phyloP scores from a whole-genome alignment of 225 moss, liverwort and hornwort genomes.

The Asterella californica region DNA sequence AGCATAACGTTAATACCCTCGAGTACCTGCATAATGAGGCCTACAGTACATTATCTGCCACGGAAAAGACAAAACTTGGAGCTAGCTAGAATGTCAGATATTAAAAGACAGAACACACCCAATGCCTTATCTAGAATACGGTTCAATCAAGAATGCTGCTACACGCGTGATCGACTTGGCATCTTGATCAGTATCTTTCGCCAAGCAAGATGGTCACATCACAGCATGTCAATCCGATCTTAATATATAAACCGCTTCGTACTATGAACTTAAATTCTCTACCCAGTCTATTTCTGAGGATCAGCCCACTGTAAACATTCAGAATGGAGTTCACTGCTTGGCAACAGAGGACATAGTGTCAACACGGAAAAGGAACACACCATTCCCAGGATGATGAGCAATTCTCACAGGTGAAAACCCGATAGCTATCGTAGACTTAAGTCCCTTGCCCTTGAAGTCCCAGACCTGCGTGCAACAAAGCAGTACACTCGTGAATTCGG shows the following conservation, averaged over 20 bases:
- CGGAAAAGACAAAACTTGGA: neutral
- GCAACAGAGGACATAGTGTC: too few relatives aligned
- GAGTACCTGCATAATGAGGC: neutral
- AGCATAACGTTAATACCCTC: neutral
- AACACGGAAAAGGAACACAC: constrained; percentile 25
- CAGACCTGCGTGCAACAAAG: constrained; percentile 49
- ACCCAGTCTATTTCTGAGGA: too few relatives aligned
- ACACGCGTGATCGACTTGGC: neutral
- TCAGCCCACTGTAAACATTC: too few relatives aligned
- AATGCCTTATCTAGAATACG: neutral
- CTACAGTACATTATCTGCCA: too few relatives aligned
- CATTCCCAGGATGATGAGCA: constrained; percentile 75
- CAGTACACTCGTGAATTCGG: neutral
- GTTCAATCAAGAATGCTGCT: neutral
- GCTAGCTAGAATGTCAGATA: neutral
- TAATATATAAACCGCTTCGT: too few relatives aligned
- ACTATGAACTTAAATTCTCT: too few relatives aligned
- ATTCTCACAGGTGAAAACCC: constrained; percentile 69
- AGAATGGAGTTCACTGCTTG: too few relatives aligned
- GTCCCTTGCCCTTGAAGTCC: constrained; percentile 61
- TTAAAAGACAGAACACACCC: neutral
- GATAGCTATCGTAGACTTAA: constrained; percentile 52
- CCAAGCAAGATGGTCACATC: neutral
- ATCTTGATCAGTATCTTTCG: neutral
- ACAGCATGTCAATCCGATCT: too few relatives aligned